phyloP scores from a whole-genome alignment of 2,329 filamentous ascomycete species.

The Ceratocystis destructans region DNA sequence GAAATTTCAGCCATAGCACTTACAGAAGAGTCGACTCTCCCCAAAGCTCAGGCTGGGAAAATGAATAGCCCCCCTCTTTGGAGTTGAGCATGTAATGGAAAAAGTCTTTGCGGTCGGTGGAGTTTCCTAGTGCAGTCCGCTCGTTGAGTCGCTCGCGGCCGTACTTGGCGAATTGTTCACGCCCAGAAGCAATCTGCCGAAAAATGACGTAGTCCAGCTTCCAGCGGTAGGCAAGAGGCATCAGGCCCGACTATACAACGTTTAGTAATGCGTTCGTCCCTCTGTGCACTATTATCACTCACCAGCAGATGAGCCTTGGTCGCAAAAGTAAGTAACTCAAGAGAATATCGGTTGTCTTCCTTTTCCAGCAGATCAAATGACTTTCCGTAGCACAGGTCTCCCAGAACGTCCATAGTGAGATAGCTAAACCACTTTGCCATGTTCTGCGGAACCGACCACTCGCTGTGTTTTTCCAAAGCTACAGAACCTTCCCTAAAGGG shows the following conservation, averaged over 20 bases:
- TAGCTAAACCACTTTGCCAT: constrained; percentile 52
- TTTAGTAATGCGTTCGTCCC: neutral
- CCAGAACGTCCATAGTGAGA: constrained; percentile 49
- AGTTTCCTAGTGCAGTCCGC: constrained; percentile 49
- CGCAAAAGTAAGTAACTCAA: constrained; percentile 52
- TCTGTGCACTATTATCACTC: constrained; percentile 24
- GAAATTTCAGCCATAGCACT: constrained; percentile 21
- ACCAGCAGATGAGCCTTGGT: constrained; percentile 57
- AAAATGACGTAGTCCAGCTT: constrained; percentile 56
- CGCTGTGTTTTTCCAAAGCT: constrained; percentile 24
- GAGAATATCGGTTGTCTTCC: constrained; percentile 49
- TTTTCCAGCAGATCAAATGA: constrained; percentile 47
- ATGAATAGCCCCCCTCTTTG: constrained; percentile 52
- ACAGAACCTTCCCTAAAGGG: too few relatives aligned
- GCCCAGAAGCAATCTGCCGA: constrained; percentile 49
- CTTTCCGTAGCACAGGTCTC: constrained; percentile 48
- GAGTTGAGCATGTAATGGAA: constrained; percentile 63
- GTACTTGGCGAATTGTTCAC: constrained; percentile 58
- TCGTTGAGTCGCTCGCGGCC: constrained; percentile 53
- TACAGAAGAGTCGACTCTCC: constrained; percentile 55
- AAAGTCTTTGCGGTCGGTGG: constrained; percentile 55
- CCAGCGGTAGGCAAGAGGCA: constrained; percentile 53
- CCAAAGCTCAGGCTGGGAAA: constrained; percentile 54
- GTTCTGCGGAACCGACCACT: constrained; percentile 44
- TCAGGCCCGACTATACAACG: constrained; percentile 47